Percentiles rank a stretch among this genome's conserved stretches.
Evolutionary conservation across 768 basidiomycete species (phyloP).

Genomic region (Tylopilus subfusipes): DNA sequence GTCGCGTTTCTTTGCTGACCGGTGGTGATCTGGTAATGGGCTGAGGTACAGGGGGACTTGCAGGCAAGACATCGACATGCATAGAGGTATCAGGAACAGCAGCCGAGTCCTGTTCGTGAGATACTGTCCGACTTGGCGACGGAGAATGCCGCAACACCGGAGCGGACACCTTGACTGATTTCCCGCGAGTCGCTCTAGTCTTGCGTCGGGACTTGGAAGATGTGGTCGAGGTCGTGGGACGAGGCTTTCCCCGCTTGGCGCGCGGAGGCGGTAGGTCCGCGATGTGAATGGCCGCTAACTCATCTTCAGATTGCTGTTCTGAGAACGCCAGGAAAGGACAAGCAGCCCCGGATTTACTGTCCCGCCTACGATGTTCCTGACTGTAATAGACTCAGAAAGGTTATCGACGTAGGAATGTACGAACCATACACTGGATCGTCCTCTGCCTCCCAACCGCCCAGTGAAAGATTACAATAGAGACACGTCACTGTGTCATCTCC

Average conservation of each 20-base stretch:
- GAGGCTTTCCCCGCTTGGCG: slow-evolving; percentile 17
- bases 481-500: slow-evolving; percentile 84
- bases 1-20: not conserved
- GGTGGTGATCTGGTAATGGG: not conserved
- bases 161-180: slow-evolving; percentile 19
- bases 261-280: slow-evolving; percentile 14
- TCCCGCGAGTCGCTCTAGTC: slow-evolving; percentile 19
- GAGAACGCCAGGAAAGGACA: slow-evolving; percentile 43
- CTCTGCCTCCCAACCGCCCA: slow-evolving; percentile 82
- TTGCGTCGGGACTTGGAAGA: slow-evolving; percentile 26
- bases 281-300: slow-evolving; percentile 8
- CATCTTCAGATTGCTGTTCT: slow-evolving; percentile 26
- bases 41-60: not conserved
- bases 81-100: not conserved
- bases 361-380: slow-evolving; percentile 72
- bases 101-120: not conserved
- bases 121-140: slow-evolving; percentile 5
- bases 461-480: slow-evolving; percentile 74
- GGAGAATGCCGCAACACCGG: slow-evolving; percentile 12
- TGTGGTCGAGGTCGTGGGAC: slow-evolving; percentile 20
- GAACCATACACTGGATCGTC: slow-evolving; percentile 83
- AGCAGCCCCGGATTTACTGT: slow-evolving; percentile 40
- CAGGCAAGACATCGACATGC: not conserved
- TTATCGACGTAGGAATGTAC: not conserved
- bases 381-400: slow-evolving; percentile 34